phyloP scores from a whole-genome alignment of 495 filamentous ascomycete species.

The Pseudotulostoma volvatum region DNA sequence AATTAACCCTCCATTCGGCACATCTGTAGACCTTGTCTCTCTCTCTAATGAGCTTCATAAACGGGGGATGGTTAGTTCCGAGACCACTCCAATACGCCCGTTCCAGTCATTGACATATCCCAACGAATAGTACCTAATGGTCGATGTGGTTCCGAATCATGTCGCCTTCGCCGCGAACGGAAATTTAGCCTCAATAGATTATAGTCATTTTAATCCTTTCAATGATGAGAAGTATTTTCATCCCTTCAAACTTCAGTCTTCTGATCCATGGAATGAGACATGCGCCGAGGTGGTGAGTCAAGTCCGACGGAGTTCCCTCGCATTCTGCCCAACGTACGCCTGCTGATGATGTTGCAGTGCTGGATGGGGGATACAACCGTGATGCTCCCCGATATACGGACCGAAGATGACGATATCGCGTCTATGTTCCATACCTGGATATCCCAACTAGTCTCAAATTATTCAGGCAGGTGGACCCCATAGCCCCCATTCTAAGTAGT shows the following conservation, averaged over 20 bases:
- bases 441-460: slow-evolving; percentile 42
- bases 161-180: slow-evolving; percentile 43
- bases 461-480: slow-evolving; percentile 29
- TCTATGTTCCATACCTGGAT: slow-evolving; percentile 52
- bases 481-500: too few species aligned
- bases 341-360: too few species aligned
- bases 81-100: not conserved
- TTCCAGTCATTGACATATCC: not conserved
- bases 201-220: slow-evolving; percentile 48
- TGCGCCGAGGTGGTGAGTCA: not conserved
- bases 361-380: slow-evolving; percentile 49
- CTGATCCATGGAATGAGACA: not conserved
- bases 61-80: slow-evolving; percentile 33
- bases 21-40: slow-evolving; percentile 43
- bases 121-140: slow-evolving; percentile 40
- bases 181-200: slow-evolving; percentile 36
- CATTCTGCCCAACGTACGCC: too few species aligned
- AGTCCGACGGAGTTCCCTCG: too few species aligned
- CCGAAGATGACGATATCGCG: slow-evolving; percentile 38
- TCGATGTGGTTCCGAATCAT: slow-evolving; percentile 67
- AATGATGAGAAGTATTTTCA: slow-evolving; percentile 50
- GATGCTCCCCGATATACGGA: slow-evolving; percentile 55
- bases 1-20: slow-evolving; percentile 51
- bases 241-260: slow-evolving; percentile 8
- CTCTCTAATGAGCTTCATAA: slow-evolving; percentile 43